These are phyloP conservation scores for Hymenoscyphus albidus DNA, from an alignment of 2,329 filamentous ascomycete genomes.

Conservation along the genomic window DNA sequence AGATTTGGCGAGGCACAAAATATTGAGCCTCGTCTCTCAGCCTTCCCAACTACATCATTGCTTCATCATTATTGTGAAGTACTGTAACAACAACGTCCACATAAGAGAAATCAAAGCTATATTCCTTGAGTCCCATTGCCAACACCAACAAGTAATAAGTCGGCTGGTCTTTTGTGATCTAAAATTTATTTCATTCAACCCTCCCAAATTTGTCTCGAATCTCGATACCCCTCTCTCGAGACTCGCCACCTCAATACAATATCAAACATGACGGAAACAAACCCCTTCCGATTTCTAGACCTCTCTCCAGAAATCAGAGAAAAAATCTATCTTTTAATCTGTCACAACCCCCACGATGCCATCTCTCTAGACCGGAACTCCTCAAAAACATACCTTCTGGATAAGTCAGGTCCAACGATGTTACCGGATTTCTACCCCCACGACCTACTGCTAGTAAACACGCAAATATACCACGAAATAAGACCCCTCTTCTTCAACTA, in stretches of 20 bases:
- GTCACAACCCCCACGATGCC: conserved; percentile 11
- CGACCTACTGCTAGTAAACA: conserved; percentile 26
- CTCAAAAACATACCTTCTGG: background rate
- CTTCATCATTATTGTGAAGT: background rate
- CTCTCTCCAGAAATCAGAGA: conserved; percentile 31
- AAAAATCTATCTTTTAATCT: conserved; percentile 27
- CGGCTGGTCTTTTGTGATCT: background rate
- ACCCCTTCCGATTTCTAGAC: conserved; percentile 28
- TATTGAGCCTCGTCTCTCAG: conserved; percentile 17
- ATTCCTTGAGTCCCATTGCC: background rate
- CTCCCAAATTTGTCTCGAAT: no score
- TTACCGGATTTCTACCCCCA: conserved; percentile 18
- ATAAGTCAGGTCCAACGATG: background rate
- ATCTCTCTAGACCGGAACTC: conserved; percentile 2
- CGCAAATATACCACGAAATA: conserved; percentile 29
- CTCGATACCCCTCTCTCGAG: background rate
- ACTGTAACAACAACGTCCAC: background rate
- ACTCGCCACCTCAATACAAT: background rate
- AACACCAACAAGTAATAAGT: background rate
- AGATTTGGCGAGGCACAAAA: conserved; percentile 4
- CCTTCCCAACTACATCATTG: conserved; percentile 10
- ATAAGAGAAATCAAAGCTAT: background rate
- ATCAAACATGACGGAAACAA: background rate
- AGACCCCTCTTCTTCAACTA: conserved; percentile 27
- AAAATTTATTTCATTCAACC: background rate